Percentiles rank a stretch among this genome's conserved stretches.
phyloP scores from a whole-genome alignment of 352 stramenopile species.

The Globisporangium sylvaticum region DNA sequence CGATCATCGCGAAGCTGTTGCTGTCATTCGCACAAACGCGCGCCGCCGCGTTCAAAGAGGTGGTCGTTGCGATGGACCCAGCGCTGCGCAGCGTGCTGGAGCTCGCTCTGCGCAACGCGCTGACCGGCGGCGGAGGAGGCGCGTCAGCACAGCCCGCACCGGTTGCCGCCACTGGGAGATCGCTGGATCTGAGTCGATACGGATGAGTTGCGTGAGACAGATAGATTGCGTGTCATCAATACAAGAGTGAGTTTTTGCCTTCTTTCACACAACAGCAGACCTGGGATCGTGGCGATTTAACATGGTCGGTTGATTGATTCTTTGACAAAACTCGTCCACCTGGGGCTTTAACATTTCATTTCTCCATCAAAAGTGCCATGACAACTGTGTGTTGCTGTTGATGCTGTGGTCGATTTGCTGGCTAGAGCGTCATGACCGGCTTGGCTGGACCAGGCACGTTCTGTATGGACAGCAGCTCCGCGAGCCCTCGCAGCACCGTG shows the following conservation, averaged over 20 bases:
- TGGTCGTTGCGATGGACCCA: conserved; percentile 38
- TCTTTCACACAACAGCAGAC: neutral
- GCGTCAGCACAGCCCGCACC: neutral
- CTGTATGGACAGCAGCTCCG: conserved; percentile 44
- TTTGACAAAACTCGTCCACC: neutral
- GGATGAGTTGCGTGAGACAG: conserved; percentile 15
- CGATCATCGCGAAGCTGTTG: conserved; percentile 34
- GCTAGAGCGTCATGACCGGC: conserved; percentile 41
- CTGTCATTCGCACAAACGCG: conserved; percentile 53
- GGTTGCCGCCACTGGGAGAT: conserved; percentile 8
- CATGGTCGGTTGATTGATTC: neutral
- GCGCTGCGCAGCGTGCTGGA: conserved; percentile 35
- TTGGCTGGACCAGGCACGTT: conserved; percentile 27
- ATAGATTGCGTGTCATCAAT: neutral
- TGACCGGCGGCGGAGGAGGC: conserved; percentile 23
- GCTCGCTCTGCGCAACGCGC: conserved; percentile 35
- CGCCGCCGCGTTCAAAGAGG: conserved; percentile 46
- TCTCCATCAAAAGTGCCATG: neutral
- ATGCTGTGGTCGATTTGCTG: neutral
- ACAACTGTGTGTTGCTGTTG: neutral
- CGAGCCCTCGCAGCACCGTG: conserved; percentile 36
- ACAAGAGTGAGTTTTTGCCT: neutral
- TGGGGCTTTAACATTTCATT: neutral
- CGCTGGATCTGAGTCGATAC: conserved; percentile 54
- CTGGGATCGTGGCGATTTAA: neutral